Evolutionary conservation across 2,329 filamentous ascomycete genomes (phyloP), one percentile per base, ranked within the genome.

Genomic region (Rosellinia necatrix): DNA sequence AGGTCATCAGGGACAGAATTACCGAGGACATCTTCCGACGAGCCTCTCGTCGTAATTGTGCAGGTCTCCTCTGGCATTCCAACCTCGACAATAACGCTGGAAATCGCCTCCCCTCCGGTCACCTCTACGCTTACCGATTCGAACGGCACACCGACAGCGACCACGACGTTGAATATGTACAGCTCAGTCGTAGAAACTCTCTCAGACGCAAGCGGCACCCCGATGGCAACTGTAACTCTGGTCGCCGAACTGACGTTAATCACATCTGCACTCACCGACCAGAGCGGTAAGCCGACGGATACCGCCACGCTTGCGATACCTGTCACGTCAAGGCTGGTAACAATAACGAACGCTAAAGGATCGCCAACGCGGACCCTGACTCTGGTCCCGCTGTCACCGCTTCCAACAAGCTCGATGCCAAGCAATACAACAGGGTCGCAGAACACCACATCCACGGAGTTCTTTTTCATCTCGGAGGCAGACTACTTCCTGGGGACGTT

Each of bases 401-500:
- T 40, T 24, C 15, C 47, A 49, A 50, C 49, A 24, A 53, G n/a
- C 17, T 35, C 49, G 22, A 40, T 30, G 13, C 22, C 29, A 37
- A 53, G 24, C 25, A 53, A 38, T 30, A 34, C 49, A 32, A 49
- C 47, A 41, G 47, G 35, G 35, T 40, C 34, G 47, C 40, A 29
- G 40, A 46, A 46, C 15, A 30, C 49, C 24, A 53, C 49, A 37
- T 30, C 32, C 24, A 38, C 13, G 24, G 38, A 57, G 42, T 6
- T 17, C 4, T 53, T 49, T 35, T 49, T 40, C 30, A 50, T 60
- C 21, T 56, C 53, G 4, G 27, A 51, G 15, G 53, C 35, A 3
- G 47, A 61, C 24, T 49, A 52, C 25, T 44, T 61, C 40, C 49
- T 61, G n/a, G 60, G 56, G 3, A 57, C 60, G 25, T 47, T 60